These are phyloP conservation scores for Mucor sp. DNA, from an alignment of 371 early-diverging fungal genomes.

Conservation along the genomic window DNA sequence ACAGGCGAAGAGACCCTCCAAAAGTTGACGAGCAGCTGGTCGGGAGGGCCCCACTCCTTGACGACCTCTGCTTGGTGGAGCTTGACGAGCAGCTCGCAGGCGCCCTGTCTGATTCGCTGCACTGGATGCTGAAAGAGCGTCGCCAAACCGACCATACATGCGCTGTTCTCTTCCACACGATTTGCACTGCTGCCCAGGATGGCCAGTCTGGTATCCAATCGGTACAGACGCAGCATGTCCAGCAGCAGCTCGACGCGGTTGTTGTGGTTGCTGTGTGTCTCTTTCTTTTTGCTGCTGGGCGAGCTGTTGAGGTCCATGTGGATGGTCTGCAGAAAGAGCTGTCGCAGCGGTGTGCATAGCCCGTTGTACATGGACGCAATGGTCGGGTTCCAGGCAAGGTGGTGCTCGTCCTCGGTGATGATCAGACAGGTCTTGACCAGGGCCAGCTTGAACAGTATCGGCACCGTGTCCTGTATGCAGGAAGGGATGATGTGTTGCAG, in stretches of 20 bases:
- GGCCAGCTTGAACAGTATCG: constrained; percentile 68
- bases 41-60: constrained; percentile 59
- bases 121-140: constrained; percentile 62
- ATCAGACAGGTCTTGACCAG: constrained; percentile 75
- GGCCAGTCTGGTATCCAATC: constrained; percentile 65
- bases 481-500: constrained; percentile 63
- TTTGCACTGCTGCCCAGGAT: constrained; percentile 52
- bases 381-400: constrained; percentile 74
- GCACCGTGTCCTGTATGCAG: constrained; percentile 64
- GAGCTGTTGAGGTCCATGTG: constrained; percentile 27
- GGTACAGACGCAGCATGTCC: constrained; percentile 70
- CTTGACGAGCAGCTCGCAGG: constrained; percentile 68
- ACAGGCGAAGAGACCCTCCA: constrained; percentile 65
- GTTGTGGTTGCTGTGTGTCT: constrained; percentile 13
- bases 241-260: constrained; percentile 66
- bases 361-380: constrained; percentile 64
- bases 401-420: constrained; percentile 71
- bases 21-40: constrained; percentile 49
- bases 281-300: constrained; percentile 11
- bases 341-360: constrained; percentile 64
- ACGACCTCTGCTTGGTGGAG: constrained; percentile 56
- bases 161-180: constrained; percentile 60
- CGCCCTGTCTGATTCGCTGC: constrained; percentile 61
- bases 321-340: constrained; percentile 64
- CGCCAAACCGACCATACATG: constrained; percentile 65